Evolutionary conservation across 352 stramenopile species (phyloP), one percentile per base, ranked within the genome.

Genomic region (Nothophytophthora sp.): DNA sequence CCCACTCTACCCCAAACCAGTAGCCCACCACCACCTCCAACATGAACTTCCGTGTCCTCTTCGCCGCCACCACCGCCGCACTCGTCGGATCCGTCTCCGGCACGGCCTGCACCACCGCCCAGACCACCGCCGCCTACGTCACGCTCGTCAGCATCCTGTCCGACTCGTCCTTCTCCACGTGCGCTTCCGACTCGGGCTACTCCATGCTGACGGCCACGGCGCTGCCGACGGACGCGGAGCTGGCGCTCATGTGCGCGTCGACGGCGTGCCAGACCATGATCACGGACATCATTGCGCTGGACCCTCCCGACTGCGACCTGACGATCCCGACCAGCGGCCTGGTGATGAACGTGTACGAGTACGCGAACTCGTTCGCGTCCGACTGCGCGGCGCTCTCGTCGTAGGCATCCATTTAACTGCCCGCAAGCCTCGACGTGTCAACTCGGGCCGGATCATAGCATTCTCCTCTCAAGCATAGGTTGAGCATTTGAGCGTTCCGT

Each of bases 291-390:
- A 25, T 49, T 18, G 23, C 10, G 36, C 48, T 56, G 1, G 20
- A 56, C 37, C 48, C 48, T 19, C 39, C 48, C 12, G 37, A 56
- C 22, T 56, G 48, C 30, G 36, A 12, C 10, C 37, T 56, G 1
- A 41, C 37, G 1, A 35, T 56, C 16, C 37, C 45, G 9, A 53
- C 45, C 7, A 53, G 48, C 16, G 45, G 34, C 23, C 34, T 53
- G 11, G 45, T 30, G 2, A 49, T 56, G 5, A 56, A 56, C 37
- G 38, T 56, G 10, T 48, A 56, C 28, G 20, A 39, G 10, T 28
- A 50, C 29, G 50, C 30, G 18, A 51, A 30, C 30, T 30, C 30
- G 2, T 58, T 56, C 30, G 35, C 40, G 15, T 25, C 27, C 40
- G 37, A 22, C 28, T 42, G 49, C 39, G 38, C 19, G 8, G 34